Evolutionary conservation across 164 flowering plant species (phyloP), one percentile per base, ranked within the genome.

Genomic region (Warburgia ugandensis): DNA sequence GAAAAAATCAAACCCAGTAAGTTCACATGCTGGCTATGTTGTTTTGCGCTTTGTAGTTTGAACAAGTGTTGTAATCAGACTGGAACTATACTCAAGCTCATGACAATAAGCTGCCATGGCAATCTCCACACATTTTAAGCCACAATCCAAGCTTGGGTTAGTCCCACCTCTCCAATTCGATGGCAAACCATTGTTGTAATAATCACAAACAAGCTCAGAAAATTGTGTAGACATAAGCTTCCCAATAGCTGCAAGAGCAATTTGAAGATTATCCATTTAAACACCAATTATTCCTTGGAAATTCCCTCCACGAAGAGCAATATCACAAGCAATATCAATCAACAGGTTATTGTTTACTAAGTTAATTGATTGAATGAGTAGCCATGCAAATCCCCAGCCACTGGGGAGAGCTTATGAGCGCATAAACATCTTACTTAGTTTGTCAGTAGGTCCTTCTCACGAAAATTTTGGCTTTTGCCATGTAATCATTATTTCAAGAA

Each of bases 1-100:
- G 81, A 68, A 5, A 78, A 73, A 29, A 77, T 71, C 27, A 77
- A 28, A 0, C 81, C 81, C 3, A 77, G 63, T 0, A 78, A 77
- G 27, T 59, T 59, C 41, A 59, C 62, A 37, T 59, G 56, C 36
- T 59, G 62, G 62, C 51, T 59, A 50, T 59, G 62, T 29, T 59
- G 62, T 50, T 59, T 56, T 1, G 62, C 62, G 20, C 62, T 59
- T 22, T 59, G 55, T 21, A n/a, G n/a, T n/a, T n/a, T n/a, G n/a
- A n/a, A 52, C 58, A 31, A 52, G 64, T 23, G 64, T 60, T 0
- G 64, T 60, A 48, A 60, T 58, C 3, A 58, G 64, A 45, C 53
- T 60, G 12, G 64, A 58, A 1, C 52, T 58, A 31, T 60, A 60
- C 29, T 52, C 58, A 8, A 59, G 50, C 56, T 59, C 62, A 22